Evolutionary conservation across 352 stramenopile species (phyloP).

Genomic region (Phytophthora pluvialis): DNA sequence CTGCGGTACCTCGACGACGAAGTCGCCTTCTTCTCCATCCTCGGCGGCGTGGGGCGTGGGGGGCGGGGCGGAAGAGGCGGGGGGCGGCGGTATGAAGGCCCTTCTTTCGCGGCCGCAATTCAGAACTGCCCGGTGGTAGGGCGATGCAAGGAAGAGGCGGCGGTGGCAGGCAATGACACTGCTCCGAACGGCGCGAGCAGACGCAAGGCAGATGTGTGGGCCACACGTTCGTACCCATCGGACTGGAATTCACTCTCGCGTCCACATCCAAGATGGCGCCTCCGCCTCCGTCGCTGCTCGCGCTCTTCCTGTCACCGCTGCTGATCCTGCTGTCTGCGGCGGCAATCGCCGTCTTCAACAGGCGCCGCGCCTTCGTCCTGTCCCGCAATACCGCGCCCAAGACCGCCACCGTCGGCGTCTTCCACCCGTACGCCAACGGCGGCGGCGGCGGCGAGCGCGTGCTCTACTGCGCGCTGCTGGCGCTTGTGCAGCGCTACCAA

Average conservation of each 20-base stretch:
- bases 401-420: slow-evolving; percentile 85
- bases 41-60: background rate
- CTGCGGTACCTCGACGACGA: slow-evolving; percentile 7
- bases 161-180: slow-evolving; percentile 7
- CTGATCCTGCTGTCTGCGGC: slow-evolving; percentile 28
- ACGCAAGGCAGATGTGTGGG: background rate
- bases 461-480: slow-evolving; percentile 95
- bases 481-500: slow-evolving; percentile 68
- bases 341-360: slow-evolving; percentile 43
- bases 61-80: background rate
- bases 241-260: no score
- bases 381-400: slow-evolving; percentile 26
- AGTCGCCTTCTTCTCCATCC: slow-evolving; percentile 29
- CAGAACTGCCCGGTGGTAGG: slow-evolving; percentile 16
- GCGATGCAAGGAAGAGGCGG: slow-evolving; percentile 2
- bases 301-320: slow-evolving; percentile 31
- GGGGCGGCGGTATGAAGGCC: background rate
- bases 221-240: no score
- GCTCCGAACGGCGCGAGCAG: slow-evolving; percentile 18
- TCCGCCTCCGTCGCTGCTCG: slow-evolving; percentile 4
- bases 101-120: slow-evolving; percentile 16
- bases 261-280: slow-evolving; percentile 4
- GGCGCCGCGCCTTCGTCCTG: slow-evolving; percentile 48
- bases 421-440: slow-evolving; percentile 95
- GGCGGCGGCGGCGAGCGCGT: slow-evolving; percentile 98